These are phyloP conservation scores for Syzygium grande DNA, from an alignment of 345 rosid species.

Conservation along the genomic window DNA sequence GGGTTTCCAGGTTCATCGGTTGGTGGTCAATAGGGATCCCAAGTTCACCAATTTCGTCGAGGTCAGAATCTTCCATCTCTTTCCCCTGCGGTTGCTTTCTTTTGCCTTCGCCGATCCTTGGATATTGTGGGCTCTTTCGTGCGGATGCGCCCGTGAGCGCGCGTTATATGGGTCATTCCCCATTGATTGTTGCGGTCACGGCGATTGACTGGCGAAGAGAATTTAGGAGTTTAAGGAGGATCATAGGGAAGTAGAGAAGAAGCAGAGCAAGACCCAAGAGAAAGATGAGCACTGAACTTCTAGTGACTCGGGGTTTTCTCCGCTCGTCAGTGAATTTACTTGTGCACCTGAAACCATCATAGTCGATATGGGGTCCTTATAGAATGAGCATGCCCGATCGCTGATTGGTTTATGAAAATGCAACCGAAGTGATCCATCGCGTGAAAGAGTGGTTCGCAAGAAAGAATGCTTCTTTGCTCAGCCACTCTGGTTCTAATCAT, in stretches of 20 bases:
- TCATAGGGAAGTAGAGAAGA: background rate
- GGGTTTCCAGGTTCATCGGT: slow-evolving; percentile 68
- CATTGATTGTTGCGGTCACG: background rate
- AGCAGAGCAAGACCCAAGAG: background rate
- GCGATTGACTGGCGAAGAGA: background rate
- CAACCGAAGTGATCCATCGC: background rate
- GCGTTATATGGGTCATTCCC: background rate
- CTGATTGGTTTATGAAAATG: background rate
- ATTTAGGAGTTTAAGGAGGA: background rate
- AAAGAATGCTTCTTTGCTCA: background rate
- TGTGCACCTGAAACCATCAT: background rate
- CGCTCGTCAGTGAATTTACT: background rate
- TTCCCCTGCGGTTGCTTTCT: background rate
- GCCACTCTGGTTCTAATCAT: background rate
- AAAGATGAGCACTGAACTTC: background rate
- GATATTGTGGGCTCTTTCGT: background rate
- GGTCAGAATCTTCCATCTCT: slow-evolving; percentile 29
- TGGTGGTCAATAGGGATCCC: slow-evolving; percentile 92
- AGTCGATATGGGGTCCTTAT: background rate
- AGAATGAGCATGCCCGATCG: background rate
- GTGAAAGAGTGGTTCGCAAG: background rate
- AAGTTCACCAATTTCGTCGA: slow-evolving; percentile 95
- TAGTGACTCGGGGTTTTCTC: background rate
- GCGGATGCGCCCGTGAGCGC: rapidly evolving
- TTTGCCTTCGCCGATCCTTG: background rate